These are phyloP conservation scores for Metschnikowia peoriensis DNA, from an alignment of 805 yeast genomes.

Conservation along the genomic window DNA sequence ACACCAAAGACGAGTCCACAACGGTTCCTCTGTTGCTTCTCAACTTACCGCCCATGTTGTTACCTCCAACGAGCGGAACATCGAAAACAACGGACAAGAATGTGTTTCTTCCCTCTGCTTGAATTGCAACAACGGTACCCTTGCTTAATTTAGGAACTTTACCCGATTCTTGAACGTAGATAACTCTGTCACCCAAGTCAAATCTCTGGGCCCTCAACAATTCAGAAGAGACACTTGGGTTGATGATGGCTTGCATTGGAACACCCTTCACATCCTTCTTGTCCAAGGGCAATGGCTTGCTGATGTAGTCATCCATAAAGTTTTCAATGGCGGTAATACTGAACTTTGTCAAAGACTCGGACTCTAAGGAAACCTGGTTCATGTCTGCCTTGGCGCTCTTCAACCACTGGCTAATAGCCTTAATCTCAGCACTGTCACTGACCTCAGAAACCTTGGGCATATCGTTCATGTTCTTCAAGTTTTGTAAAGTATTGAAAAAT, in stretches of 20 bases:
- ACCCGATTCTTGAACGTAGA: constrained; percentile 81
- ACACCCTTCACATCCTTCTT: constrained; percentile 70
- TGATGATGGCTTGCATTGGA: constrained; percentile 78
- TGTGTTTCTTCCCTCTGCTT: constrained; percentile 56
- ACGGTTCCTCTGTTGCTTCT: constrained; percentile 78
- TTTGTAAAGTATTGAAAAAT: constrained; percentile 46
- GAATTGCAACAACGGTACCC: constrained; percentile 82
- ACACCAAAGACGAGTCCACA: constrained; percentile 75
- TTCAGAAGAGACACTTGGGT: constrained; percentile 70
- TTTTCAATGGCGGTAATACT: constrained; percentile 68
- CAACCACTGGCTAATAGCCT: constrained; percentile 46
- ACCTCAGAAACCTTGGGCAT: constrained; percentile 41
- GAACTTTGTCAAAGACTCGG: constrained; percentile 71
- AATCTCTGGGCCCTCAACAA: constrained; percentile 73
- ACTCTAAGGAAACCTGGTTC: constrained; percentile 66
- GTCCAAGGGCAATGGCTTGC: constrained; percentile 44
- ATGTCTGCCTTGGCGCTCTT: constrained; percentile 49
- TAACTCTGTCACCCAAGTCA: constrained; percentile 84
- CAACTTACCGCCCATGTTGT: constrained; percentile 74
- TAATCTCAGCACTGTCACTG: constrained; percentile 42
- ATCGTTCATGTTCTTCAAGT: constrained; percentile 18
- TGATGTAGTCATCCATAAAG: constrained; percentile 46
- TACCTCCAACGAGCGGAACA: constrained; percentile 77
- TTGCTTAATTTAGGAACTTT: constrained; percentile 83
- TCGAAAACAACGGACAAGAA: constrained; percentile 83